Evolutionary conservation across 257 asterid genomes (phyloP).

Genomic region (Rehmannia glutinosa): DNA sequence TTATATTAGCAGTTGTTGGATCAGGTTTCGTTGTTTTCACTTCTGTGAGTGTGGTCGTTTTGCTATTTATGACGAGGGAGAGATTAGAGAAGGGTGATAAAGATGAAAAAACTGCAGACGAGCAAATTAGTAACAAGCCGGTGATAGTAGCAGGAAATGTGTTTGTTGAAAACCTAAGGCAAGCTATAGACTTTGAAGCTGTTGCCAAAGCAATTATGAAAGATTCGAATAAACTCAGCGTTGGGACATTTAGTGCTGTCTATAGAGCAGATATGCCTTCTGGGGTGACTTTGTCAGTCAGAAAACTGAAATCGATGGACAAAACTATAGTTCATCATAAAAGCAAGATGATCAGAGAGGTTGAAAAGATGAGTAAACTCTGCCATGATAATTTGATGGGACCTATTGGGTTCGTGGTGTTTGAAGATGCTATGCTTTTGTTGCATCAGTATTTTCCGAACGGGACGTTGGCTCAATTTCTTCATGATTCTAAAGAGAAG

Average conservation of each 20-base stretch:
- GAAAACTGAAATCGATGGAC: slow-evolving; percentile 78
- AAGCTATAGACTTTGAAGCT: slow-evolving; percentile 84
- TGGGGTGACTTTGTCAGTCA: slow-evolving; percentile 69
- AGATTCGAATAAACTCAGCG: slow-evolving; percentile 64
- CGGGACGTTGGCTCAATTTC: slow-evolving; percentile 73
- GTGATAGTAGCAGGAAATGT: slow-evolving; percentile 77
- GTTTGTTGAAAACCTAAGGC: slow-evolving; percentile 75
- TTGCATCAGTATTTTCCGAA: slow-evolving; percentile 55
- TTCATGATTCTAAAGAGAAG: slow-evolving; percentile 41
- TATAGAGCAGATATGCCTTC: slow-evolving; percentile 97
- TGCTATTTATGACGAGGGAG: slow-evolving; percentile 90
- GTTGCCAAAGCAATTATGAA: slow-evolving; percentile 68
- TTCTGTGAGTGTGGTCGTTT: slow-evolving; percentile 66
- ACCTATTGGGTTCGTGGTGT: slow-evolving; percentile 75
- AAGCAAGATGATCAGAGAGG: slow-evolving; percentile 86
- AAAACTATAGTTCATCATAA: slow-evolving; percentile 61
- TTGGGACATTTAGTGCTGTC: slow-evolving; percentile 82
- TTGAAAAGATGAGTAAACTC: slow-evolving; percentile 82
- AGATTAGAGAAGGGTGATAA: slow-evolving; percentile 68
- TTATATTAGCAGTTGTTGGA: slow-evolving; percentile 73
- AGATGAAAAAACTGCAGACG: slow-evolving; percentile 32
- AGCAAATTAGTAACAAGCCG: slow-evolving; percentile 39
- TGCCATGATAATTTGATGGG: slow-evolving; percentile 73
- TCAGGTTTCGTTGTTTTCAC: slow-evolving; percentile 81
- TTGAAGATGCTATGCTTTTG: slow-evolving; percentile 70